These are phyloP conservation scores for Gossypium lobatum DNA, from an alignment of 441 rosid genomes.

Conservation along the genomic window DNA sequence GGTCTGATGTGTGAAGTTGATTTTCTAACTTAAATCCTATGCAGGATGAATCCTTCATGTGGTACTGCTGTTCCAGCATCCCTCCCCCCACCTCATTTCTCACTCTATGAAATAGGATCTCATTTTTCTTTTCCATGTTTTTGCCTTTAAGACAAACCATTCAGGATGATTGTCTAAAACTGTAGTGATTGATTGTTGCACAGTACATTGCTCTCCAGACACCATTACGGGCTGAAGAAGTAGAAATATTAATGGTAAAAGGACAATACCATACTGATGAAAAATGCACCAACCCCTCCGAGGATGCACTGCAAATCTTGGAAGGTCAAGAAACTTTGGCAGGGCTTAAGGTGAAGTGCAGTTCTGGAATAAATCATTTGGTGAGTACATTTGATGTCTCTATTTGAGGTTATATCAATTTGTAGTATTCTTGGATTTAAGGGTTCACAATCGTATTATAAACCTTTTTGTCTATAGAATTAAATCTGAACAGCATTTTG, in stretches of 20 bases:
- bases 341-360: conserved; percentile 27
- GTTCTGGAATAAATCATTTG: conserved; percentile 33
- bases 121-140: neutral
- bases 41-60: neutral
- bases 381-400: conserved; percentile 26
- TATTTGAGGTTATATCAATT: neutral
- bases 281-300: conserved; percentile 13
- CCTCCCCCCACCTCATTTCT: neutral
- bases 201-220: conserved; percentile 54
- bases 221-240: conserved; percentile 43
- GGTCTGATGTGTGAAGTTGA: neutral
- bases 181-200: neutral
- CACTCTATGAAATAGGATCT: neutral
- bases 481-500: conserved; percentile 2
- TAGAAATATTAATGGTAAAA: conserved; percentile 40
- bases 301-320: conserved; percentile 34
- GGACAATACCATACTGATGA: conserved; percentile 18
- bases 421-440: neutral
- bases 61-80: neutral
- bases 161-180: conserved; percentile 15
- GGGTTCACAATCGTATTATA: neutral
- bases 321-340: conserved; percentile 48
- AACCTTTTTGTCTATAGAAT: neutral
- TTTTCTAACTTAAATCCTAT: neutral
- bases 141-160: neutral